phyloP scores from a whole-genome alignment of 2,329 filamentous ascomycete genomes.

The Coniella lustricola region DNA sequence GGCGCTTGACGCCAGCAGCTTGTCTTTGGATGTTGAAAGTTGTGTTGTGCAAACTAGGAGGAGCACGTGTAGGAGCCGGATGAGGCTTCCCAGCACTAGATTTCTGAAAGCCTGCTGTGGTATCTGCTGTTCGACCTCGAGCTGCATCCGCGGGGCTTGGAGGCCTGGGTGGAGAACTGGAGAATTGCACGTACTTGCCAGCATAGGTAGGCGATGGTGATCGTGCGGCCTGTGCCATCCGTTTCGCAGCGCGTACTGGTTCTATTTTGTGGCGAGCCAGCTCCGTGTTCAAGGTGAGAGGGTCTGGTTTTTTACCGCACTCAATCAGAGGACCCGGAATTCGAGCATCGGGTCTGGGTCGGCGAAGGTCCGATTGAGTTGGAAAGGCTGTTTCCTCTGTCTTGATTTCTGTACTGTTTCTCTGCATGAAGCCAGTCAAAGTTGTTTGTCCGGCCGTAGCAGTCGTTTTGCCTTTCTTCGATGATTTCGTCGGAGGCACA shows the following conservation, averaged over 20 bases:
- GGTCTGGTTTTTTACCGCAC: background rate
- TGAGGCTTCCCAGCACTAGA: conserved; percentile 22
- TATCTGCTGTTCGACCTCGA: conserved; percentile 14
- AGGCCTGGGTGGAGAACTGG: conserved; percentile 45
- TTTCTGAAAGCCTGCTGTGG: conserved; percentile 18
- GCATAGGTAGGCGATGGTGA: conserved; percentile 22
- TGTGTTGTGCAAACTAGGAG: conserved; percentile 44
- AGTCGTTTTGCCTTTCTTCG: conserved; percentile 24
- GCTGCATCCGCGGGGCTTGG: conserved; percentile 16
- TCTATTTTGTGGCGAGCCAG: conserved; percentile 34
- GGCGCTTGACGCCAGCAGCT: conserved; percentile 34
- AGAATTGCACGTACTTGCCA: conserved; percentile 50
- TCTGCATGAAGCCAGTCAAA: conserved; percentile 11
- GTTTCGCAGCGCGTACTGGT: conserved; percentile 27
- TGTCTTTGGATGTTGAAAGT: conserved; percentile 35
- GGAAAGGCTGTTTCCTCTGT: background rate
- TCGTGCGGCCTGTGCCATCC: conserved; percentile 23
- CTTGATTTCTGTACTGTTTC: background rate
- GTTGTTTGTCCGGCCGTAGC: conserved; percentile 8
- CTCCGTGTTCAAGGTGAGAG: conserved; percentile 1
- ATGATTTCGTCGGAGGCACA: conserved; percentile 15
- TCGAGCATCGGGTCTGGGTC: background rate
- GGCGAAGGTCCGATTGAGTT: background rate
- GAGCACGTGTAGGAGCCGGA: conserved; percentile 29
- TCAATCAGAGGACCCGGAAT: background rate